Base-by-base conservation (phyloP, 2,329 filamentous ascomycete species). In the Colletotrichum theobromicola region DNA sequence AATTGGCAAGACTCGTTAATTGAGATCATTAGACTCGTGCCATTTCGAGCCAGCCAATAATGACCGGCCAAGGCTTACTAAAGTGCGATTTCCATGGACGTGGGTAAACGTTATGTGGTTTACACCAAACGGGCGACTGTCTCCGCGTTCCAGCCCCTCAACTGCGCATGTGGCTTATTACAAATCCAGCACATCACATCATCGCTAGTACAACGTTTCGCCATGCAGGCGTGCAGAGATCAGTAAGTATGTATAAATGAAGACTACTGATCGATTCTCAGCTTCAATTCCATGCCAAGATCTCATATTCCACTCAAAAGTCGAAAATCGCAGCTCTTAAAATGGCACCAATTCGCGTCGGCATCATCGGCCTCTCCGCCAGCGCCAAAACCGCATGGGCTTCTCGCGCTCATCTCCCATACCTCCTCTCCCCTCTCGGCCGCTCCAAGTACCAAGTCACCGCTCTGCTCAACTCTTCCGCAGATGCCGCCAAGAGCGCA, bases 321-420 rank as follows among this genome's bases (percentile, higher is more conserved):
- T 57, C 2, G 26, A 21, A 21, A 26, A 57, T 46, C 42, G 42
- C 42, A 46, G 10, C 42, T 42, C 1, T 16, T 6, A 64, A 7
- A 24, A 75, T 75, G 72, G 70, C 72, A 53, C 72, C 86, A 13
- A 90, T 92, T 74, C 87, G 88, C 67, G 81, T 89, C n/a, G 91
- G 87, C 46, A 83, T 93, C 24, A 85, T 92, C 74, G 91, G 90
- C 50, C 89, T 92, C 71, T 92, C 89, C 4, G 82, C 87, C 69
- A 84, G 84, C 3, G 87, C 89, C 67, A 85, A 84, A 42, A 87
- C 86, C 3, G 87, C 87, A 0, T 93, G 91, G 91, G 90, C 90
- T 3, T 84, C 83, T 50, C 77, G 79, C 35, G 90, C 88, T 4
- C 92, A 93, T 77, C 85, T 93, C 0, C 90, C 92, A 0, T 93